Evolutionary conservation across 495 filamentous ascomycete genomes (phyloP).

Genomic region (Aspergillus carlsbadensis): DNA sequence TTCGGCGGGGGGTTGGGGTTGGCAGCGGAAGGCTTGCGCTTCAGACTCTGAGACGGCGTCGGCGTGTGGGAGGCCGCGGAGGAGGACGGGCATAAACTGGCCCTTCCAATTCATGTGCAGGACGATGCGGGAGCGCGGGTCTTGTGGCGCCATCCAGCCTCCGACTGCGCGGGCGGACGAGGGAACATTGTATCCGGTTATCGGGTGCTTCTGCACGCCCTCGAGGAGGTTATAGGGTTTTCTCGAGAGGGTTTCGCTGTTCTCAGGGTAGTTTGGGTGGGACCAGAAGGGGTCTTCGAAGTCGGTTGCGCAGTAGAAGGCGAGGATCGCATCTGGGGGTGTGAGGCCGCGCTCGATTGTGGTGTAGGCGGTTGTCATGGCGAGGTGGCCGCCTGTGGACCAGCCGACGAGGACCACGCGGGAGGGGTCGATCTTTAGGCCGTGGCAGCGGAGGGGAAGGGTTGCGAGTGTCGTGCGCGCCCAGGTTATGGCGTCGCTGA

Average conservation of each 20-base stretch:
- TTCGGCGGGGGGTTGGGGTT: conserved; percentile 8
- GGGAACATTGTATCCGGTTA: conserved; percentile 23
- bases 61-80: conserved; percentile 7
- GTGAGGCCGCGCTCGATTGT: neutral
- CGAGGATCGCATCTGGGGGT: conserved; percentile 49
- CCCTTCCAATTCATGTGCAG: conserved; percentile 49
- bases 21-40: neutral
- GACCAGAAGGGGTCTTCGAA: conserved; percentile 34
- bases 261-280: conserved; percentile 16
- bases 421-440: conserved; percentile 13
- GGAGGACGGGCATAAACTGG: conserved; percentile 38
- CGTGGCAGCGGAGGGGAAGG: conserved; percentile 8
- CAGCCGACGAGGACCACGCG: conserved; percentile 53
- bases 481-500: conserved; percentile 47
- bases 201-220: conserved; percentile 26
- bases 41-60: neutral
- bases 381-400: conserved; percentile 56
- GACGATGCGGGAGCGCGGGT: conserved; percentile 37
- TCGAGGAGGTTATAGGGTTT: neutral
- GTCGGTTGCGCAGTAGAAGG: conserved; percentile 53
- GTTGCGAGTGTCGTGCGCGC: conserved; percentile 36
- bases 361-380: conserved; percentile 33
- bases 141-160: conserved; percentile 29
- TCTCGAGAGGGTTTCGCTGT: neutral
- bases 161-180: conserved; percentile 7